phyloP scores from a whole-genome alignment of 345 rosid species.

The Dovyalis caffra region DNA sequence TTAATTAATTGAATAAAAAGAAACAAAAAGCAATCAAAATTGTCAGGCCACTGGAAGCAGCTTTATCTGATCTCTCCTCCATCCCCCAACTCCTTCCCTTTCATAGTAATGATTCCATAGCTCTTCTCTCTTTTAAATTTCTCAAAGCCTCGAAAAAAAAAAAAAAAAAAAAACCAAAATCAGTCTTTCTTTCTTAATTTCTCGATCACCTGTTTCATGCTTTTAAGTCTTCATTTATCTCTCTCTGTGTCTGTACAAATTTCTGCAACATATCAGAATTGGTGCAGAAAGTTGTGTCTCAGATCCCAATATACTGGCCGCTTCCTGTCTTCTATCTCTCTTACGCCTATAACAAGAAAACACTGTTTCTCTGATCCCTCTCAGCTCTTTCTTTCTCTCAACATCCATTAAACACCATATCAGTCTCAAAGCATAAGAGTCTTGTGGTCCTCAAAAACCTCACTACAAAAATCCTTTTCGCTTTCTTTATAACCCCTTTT shows the following conservation, averaged over 20 bases:
- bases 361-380: conserved; percentile 20
- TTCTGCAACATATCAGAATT: conserved; percentile 30
- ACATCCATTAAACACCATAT: conserved; percentile 4
- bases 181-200: not conserved
- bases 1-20: not conserved
- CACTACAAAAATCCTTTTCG: not conserved
- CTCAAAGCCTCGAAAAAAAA: not conserved
- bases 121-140: not conserved
- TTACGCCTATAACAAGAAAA: conserved; percentile 28
- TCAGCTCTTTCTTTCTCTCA: conserved; percentile 10
- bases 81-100: conserved; percentile 16
- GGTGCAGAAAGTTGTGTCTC: conserved; percentile 48
- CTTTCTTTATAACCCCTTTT: conserved; percentile 7
- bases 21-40: conserved; percentile 26
- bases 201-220: conserved; percentile 13
- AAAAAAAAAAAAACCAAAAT: conserved; percentile 5
- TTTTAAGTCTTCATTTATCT: conserved; percentile 14
- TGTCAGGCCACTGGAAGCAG: conserved; percentile 33
- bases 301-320: conserved; percentile 45
- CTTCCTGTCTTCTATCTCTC: not conserved
- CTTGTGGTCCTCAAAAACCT: conserved; percentile 28
- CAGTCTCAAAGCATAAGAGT: conserved; percentile 13
- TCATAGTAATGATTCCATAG: conserved; percentile 42
- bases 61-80: conserved; percentile 26
- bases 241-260: conserved; percentile 17